Percentiles rank a stretch among this genome's conserved stretches.
These are phyloP conservation scores for Albifimbria verrucaria DNA, from an alignment of 2,329 filamentous ascomycete genomes.

Conservation along the genomic window DNA sequence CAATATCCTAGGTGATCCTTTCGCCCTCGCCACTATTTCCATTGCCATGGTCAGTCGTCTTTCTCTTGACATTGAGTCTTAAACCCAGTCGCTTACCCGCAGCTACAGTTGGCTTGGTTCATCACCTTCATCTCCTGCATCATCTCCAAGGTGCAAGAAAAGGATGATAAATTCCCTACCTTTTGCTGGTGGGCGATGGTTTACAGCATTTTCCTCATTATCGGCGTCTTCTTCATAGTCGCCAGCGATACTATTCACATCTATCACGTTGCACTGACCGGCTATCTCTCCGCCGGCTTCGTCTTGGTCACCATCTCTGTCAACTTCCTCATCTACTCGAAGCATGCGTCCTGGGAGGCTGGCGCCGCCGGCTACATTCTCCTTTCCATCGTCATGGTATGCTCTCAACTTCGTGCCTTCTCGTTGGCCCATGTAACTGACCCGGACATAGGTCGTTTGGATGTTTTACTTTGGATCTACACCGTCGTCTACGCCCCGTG, in stretches of 20 bases:
- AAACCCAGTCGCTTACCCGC: constrained; percentile 14
- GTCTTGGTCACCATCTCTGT: constrained; percentile 83
- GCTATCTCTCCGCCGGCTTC: constrained; percentile 78
- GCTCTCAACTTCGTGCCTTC: constrained; percentile 29
- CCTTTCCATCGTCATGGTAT: constrained; percentile 85
- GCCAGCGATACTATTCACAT: constrained; percentile 80
- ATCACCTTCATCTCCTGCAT: constrained; percentile 88
- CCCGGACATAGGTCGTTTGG: constrained; percentile 75
- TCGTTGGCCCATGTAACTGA: constrained; percentile 9
- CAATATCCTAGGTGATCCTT: constrained; percentile 94
- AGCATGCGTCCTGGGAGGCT: constrained; percentile 72
- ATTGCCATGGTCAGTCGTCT: constrained; percentile 73
- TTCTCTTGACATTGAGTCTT: neutral
- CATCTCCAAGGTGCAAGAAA: constrained; percentile 57
- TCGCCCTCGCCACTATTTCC: constrained; percentile 89
- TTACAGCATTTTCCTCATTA: constrained; percentile 80
- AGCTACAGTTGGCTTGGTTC: constrained; percentile 80
- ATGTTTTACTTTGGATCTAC: constrained; percentile 98
- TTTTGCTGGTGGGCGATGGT: constrained; percentile 91
- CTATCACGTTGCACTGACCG: constrained; percentile 89
- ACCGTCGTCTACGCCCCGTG: constrained; percentile 78
- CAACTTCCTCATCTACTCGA: constrained; percentile 79
- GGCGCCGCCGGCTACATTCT: constrained; percentile 91
- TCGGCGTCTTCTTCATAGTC: constrained; percentile 77
- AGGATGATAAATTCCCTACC: constrained; percentile 61